phyloP scores from a whole-genome alignment of 495 filamentous ascomycete species.

The Schizothecium vesticola region DNA sequence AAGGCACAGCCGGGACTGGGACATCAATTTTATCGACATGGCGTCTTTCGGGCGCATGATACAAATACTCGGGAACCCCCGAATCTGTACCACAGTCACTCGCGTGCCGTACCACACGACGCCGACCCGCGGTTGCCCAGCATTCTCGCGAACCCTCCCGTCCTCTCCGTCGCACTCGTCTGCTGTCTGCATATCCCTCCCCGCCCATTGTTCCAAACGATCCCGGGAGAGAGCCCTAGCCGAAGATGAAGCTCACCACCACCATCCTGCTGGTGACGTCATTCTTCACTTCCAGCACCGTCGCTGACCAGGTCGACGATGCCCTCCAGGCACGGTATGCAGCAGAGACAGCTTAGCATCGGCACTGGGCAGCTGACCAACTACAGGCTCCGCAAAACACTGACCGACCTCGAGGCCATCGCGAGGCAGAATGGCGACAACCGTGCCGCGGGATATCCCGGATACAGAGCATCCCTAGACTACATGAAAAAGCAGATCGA shows the following conservation, averaged over 20 bases:
- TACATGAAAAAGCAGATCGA: slow-evolving; percentile 47
- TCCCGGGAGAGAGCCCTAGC: not conserved
- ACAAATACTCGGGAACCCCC: not conserved
- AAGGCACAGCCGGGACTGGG: not conserved
- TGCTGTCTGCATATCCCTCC: not conserved
- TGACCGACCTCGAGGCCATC: slow-evolving; percentile 41
- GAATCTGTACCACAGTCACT: not conserved
- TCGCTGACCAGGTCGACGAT: not conserved
- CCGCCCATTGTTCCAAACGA: not conserved
- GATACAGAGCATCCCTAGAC: slow-evolving; percentile 59
- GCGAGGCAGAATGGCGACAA: slow-evolving; percentile 36
- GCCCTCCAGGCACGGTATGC: not conserved
- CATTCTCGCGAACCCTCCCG: not conserved
- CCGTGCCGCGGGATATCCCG: slow-evolving; percentile 55
- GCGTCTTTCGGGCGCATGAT: not conserved
- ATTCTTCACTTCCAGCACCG: not conserved
- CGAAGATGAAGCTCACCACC: not conserved
- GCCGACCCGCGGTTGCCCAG: not conserved
- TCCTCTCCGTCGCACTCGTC: not conserved
- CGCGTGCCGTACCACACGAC: not conserved
- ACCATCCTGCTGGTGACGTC: not conserved
- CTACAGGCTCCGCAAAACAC: slow-evolving; percentile 25
- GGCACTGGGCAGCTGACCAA: not conserved
- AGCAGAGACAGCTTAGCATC: not conserved
- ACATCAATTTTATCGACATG: not conserved